Evolutionary conservation across 2,329 filamentous ascomycete species (phyloP), one percentile per base, ranked within the genome.

Genomic region (Diaporthe destruens): DNA sequence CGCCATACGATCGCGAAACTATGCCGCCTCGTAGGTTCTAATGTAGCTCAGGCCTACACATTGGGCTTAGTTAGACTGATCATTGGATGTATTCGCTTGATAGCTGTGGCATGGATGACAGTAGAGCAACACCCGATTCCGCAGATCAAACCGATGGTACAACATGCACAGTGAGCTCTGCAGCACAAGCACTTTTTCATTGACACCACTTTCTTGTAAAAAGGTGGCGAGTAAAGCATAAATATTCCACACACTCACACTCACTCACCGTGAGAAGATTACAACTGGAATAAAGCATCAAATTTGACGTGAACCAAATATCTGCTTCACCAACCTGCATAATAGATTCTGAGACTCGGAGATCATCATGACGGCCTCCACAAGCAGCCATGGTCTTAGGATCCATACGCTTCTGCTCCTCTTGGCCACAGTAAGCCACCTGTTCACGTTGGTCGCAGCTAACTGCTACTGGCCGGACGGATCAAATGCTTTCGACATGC

Each of bases 381-480:
- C 32, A 34, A 1, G n/a, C 8, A 29, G 39, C 2, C 29, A 1
- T 59, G 11, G 18, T 4, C 16, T 39, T 8, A 23, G 8, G 6
- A 14, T 29, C 12, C 25, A 7, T 34, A 25, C 18, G 5, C 7
- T 69, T 18, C 32, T 59, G 12, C 32, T 39, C 14, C 36, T 57
- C 32, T 49, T 61, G 44, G 25, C 47, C 7, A n/a, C 20, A 1
- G 14, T 42, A 9, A 20, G 1, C 36, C 20, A 61, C n/a, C 8
- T 70, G 16, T 29, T 34, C n/a, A 23, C 44, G 2, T 32, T 70
- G 6, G 67, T 53, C 12, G 32, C 44, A 25, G 67, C 67, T 5
- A 55, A 70, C 32, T 70, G 67, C 67, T 70, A 61, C 55, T 70
- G 67, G 67, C 67, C 32, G 2, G 67, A 70, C 42, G 67, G 67